Conservation (phyloP, 163 green algal species). For the Chlamydomonas reinhardtii region DNA sequence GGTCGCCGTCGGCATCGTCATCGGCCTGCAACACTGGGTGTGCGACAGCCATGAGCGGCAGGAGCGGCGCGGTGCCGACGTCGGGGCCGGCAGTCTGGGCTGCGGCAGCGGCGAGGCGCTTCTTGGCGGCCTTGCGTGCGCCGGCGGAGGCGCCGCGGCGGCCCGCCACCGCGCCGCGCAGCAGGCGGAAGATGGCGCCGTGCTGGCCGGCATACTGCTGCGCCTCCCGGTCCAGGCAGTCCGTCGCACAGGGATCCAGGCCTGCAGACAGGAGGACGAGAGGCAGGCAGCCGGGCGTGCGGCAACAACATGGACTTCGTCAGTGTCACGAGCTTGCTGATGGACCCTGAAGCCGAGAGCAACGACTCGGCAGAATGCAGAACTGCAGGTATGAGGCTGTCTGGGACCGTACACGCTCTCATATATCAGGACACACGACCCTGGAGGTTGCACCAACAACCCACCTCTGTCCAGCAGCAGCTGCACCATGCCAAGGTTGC, state of each 20-base stretch:
- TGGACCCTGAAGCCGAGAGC: no score
- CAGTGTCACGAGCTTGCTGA: no score
- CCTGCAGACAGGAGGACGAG: not conserved
- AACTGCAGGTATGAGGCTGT: no score
- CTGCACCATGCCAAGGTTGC: conserved; percentile 49
- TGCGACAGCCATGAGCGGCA: not conserved
- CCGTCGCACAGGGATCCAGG: conserved; percentile 29
- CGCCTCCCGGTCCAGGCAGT: conserved; percentile 30
- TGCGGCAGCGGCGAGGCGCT: not conserved
- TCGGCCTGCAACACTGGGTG: not conserved
- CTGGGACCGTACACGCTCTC: no score
- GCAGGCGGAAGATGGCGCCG: conserved; percentile 38
- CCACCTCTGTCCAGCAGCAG: conserved; percentile 57
- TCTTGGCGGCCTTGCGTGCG: not conserved
- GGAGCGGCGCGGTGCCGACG: not conserved
- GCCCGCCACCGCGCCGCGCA: conserved; percentile 25
- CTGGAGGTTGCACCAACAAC: not conserved
- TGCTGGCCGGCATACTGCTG: conserved; percentile 45
- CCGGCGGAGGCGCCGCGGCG: not conserved
- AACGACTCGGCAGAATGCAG: no score
- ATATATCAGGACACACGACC: no score
- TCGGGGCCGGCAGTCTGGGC: no score
- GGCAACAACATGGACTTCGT: no score
- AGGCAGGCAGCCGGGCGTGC: no score
- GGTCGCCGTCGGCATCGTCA: not conserved